Conservation (phyloP, 2,329 filamentous ascomycete species). For the Triangularia setosa region DNA sequence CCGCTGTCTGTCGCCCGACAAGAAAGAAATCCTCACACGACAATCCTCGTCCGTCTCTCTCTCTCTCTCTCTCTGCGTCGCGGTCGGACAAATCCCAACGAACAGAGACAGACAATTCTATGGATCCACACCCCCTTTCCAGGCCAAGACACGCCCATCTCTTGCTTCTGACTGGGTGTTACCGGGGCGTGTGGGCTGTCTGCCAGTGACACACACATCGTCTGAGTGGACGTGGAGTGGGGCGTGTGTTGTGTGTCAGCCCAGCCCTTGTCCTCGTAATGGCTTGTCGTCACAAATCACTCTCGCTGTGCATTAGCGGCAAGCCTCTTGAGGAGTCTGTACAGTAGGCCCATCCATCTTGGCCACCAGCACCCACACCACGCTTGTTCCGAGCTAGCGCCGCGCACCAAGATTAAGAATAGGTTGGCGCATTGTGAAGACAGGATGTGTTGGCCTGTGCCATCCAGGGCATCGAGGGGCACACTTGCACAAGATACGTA, state of each 20-base stretch:
- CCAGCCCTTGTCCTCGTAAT: conserved; percentile 47
- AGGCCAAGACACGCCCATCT: conserved; percentile 12
- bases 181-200: conserved; percentile 4
- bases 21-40: conserved; percentile 2
- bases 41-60: too few relatives aligned
- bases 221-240: conserved; percentile 21
- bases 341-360: conserved; percentile 29
- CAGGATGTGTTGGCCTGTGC: conserved; percentile 28
- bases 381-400: conserved; percentile 32
- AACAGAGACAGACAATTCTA: background rate
- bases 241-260: conserved; percentile 43
- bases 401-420: conserved; percentile 38
- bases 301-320: conserved; percentile 26
- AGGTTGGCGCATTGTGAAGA: conserved; percentile 38
- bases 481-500: conserved; percentile 16
- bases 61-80: too few relatives aligned
- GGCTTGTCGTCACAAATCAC: conserved; percentile 44
- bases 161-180: conserved; percentile 2
- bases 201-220: conserved; percentile 26
- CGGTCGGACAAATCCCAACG: too few relatives aligned
- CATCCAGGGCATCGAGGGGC: background rate
- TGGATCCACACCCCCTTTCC: background rate
- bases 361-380: conserved; percentile 23
- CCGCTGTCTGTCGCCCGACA: conserved; percentile 18
- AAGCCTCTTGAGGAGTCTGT: conserved; percentile 26